Conservation (phyloP, 192 early-diverging fungal species). For the Coemansia furcata region DNA sequence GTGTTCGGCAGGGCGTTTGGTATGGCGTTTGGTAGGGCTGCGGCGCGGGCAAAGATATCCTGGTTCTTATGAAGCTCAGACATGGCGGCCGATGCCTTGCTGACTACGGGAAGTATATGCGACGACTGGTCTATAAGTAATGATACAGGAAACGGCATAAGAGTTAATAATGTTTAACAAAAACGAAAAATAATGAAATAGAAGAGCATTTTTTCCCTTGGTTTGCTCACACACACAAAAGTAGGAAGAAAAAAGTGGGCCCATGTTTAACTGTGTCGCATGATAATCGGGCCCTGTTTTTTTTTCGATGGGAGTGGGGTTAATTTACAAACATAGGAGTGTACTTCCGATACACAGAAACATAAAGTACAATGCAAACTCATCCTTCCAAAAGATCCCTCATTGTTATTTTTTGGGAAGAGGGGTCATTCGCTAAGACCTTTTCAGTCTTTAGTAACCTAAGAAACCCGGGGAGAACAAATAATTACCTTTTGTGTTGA, state of each 20-base stretch:
- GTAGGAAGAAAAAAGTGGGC: not conserved
- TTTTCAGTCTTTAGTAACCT: too few species aligned
- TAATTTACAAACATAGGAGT: too few species aligned
- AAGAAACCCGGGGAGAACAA: not conserved
- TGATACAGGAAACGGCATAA: slow-evolving; percentile 31
- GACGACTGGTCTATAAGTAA: slow-evolving; percentile 22
- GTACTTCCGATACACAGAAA: too few species aligned
- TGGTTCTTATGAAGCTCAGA: not conserved
- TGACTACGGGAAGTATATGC: slow-evolving; percentile 1
- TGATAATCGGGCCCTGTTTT: not conserved
- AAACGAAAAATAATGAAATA: not conserved
- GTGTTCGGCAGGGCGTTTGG: too few species aligned
- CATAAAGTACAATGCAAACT: not conserved
- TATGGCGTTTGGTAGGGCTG: too few species aligned
- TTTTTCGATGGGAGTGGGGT: not conserved
- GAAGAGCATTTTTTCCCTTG: not conserved
- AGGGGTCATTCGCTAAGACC: too few species aligned
- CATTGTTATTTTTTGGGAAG: too few species aligned
- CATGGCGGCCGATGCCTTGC: not conserved
- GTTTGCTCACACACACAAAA: not conserved
- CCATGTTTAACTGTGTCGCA: not conserved
- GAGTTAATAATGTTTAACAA: slow-evolving; percentile 2
- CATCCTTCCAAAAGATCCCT: not conserved
- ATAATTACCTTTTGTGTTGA: slow-evolving; percentile 31
- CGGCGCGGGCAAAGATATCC: not conserved